Percentiles rank a stretch among this genome's conserved stretches.
Evolutionary conservation across 108 stramenopile genomes (phyloP).

Genomic region (Cyclotella distinguenda): DNA sequence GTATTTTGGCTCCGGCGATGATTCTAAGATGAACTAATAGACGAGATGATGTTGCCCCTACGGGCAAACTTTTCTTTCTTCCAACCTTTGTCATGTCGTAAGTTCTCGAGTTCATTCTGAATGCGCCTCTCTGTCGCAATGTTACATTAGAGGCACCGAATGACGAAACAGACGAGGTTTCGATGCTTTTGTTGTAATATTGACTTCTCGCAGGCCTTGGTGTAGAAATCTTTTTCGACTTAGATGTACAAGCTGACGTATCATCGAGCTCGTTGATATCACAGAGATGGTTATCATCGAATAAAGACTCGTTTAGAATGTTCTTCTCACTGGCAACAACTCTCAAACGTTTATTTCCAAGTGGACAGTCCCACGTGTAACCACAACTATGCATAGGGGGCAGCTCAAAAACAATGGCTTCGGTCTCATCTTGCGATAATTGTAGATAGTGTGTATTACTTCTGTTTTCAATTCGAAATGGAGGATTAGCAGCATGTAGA

Average conservation of each 20-base stretch:
- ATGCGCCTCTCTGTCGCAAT: not conserved
- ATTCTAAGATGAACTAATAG: constrained; percentile 38
- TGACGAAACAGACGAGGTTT: not conserved
- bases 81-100: constrained; percentile 37
- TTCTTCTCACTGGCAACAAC: constrained; percentile 14
- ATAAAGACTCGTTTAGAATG: not conserved
- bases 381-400: constrained; percentile 47
- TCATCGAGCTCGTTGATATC: not conserved
- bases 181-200: constrained; percentile 1
- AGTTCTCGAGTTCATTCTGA: constrained; percentile 16
- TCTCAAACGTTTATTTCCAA: constrained; percentile 29
- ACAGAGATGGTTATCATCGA: not conserved
- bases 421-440: constrained; percentile 44
- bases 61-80: constrained; percentile 26
- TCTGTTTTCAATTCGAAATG: constrained; percentile 41
- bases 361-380: constrained; percentile 34
- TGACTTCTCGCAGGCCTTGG: not conserved
- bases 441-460: constrained; percentile 28
- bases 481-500: constrained; percentile 27
- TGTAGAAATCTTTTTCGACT: not conserved
- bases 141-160: not conserved
- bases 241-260: too few relatives aligned
- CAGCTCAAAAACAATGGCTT: constrained; percentile 43
- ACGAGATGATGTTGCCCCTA: not conserved
- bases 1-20: constrained; percentile 38